A percentile compares a stretch with the other conserved stretches of the same genome.
phyloP scores from a whole-genome alignment of 208 protist genomes.

The Acanthamoeba castellanii region DNA sequence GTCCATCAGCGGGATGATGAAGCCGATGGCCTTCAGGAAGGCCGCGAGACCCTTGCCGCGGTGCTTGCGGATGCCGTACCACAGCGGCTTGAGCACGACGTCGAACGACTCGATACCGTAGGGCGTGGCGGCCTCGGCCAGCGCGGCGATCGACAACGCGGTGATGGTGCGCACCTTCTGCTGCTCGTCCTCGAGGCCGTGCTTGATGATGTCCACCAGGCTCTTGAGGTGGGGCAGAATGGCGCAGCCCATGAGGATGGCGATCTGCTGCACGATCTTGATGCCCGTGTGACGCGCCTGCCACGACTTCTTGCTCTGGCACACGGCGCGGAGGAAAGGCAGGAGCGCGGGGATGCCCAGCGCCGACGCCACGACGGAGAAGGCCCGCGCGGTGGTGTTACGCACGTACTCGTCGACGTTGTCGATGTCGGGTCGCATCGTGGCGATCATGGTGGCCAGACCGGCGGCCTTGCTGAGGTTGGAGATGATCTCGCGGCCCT shows the following conservation, averaged over 20 bases:
- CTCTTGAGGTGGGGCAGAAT: slow-evolving; percentile 96
- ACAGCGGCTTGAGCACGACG: slow-evolving; percentile 96
- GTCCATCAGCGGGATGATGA: slow-evolving; percentile 99
- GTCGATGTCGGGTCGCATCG: slow-evolving; percentile 98
- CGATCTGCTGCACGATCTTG: slow-evolving; percentile 98
- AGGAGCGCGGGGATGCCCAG: slow-evolving; percentile 97
- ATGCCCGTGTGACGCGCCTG: slow-evolving; percentile 98
- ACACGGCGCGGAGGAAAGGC: slow-evolving; percentile 98
- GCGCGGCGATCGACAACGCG: slow-evolving; percentile 95
- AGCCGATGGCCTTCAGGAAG: slow-evolving; percentile 99
- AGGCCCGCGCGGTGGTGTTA: slow-evolving; percentile 98
- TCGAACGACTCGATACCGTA: slow-evolving; percentile 99
- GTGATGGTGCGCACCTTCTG: slow-evolving; percentile 95
- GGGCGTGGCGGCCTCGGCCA: slow-evolving; percentile 97
- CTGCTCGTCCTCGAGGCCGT: slow-evolving; percentile 92
- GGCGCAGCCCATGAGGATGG: slow-evolving; percentile 97
- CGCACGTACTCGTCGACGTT: slow-evolving; percentile 98
- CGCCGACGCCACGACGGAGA: slow-evolving; percentile 97
- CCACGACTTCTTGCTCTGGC: slow-evolving; percentile 96
- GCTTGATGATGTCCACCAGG: slow-evolving; percentile 96
- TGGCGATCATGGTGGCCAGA: slow-evolving; percentile 97
- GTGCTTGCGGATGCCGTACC: slow-evolving; percentile 95
- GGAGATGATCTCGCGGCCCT: slow-evolving; percentile 98
- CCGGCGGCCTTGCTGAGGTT: slow-evolving; percentile 99
- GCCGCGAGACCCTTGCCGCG: slow-evolving; percentile 96